Conservation (phyloP, 129 eudicot genomes). For the Arctium lappa region DNA sequence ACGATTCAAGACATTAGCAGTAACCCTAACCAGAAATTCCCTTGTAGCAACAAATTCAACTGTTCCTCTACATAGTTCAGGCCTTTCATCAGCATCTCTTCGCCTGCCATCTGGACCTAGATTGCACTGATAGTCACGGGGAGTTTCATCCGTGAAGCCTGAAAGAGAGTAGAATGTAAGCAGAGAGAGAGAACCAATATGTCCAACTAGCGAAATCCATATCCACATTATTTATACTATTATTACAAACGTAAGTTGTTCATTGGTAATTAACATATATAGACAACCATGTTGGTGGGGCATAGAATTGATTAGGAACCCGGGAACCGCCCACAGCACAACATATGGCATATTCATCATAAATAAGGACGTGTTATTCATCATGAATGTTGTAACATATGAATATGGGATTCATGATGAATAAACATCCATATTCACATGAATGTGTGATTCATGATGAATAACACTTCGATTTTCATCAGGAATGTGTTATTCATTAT, state of each 20-base stretch:
- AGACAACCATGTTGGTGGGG: background rate
- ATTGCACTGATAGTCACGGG: constrained; percentile 94
- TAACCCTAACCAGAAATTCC: constrained; percentile 68
- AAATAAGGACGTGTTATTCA: too few species aligned
- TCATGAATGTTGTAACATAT: too few species aligned
- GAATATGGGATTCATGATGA: too few species aligned
- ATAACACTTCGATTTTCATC: too few species aligned
- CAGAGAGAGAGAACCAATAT: background rate
- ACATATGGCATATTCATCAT: too few species aligned
- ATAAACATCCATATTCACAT: too few species aligned
- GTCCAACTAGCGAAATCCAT: background rate
- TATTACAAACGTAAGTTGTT: background rate
- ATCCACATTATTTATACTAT: background rate
- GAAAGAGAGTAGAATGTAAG: constrained; percentile 10
- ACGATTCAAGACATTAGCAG: background rate
- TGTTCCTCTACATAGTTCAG: constrained; percentile 94
- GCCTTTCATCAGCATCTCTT: constrained; percentile 98
- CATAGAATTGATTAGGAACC: too few species aligned
- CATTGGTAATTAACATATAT: background rate
- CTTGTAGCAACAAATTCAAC: constrained; percentile 91
- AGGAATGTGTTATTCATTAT: too few species aligned
- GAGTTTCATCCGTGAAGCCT: constrained; percentile 95
- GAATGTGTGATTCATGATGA: too few species aligned
- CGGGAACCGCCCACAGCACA: too few species aligned
- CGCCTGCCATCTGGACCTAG: constrained; percentile 95